These are phyloP conservation scores for Trichosporon sp. DNA, from an alignment of 1,284 basidiomycete species.

Conservation along the genomic window DNA sequence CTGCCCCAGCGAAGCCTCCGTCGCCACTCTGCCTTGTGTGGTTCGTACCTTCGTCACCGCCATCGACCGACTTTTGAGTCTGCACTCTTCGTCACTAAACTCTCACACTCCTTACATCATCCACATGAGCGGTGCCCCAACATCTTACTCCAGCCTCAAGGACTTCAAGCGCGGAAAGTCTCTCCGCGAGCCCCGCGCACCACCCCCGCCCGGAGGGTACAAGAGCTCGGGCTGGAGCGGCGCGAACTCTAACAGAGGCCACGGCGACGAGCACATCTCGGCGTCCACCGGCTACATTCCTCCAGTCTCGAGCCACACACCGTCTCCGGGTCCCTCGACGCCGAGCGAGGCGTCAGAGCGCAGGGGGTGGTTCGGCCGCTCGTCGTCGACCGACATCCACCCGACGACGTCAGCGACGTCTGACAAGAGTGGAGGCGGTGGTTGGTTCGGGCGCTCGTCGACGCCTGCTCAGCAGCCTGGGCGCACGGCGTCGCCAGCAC, in stretches of 20 bases:
- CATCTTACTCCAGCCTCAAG: slow-evolving; percentile 27
- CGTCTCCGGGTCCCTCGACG: neutral
- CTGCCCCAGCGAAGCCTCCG: slow-evolving; percentile 2
- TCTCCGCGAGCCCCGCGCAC: slow-evolving; percentile 1
- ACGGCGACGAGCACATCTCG: neutral
- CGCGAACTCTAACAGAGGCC: slow-evolving; percentile 8
- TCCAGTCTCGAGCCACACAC: slow-evolving; percentile 8
- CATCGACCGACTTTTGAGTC: neutral
- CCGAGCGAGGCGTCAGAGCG: neutral
- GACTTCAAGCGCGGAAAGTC: slow-evolving; percentile 25
- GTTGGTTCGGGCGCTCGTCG: slow-evolving; percentile 12
- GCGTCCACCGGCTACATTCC: neutral
- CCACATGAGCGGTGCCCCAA: slow-evolving; percentile 20
- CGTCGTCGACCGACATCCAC: slow-evolving; percentile 1
- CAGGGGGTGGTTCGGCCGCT: slow-evolving; percentile 8
- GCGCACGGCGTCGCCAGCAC: neutral
- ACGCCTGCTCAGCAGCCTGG: slow-evolving; percentile 10
- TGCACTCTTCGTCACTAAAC: neutral
- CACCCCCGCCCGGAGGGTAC: slow-evolving; percentile 11
- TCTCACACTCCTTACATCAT: neutral
- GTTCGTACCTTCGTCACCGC: neutral
- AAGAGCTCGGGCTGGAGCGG: slow-evolving; percentile 12
- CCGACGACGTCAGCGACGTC: neutral
- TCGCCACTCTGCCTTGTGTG: slow-evolving; percentile 14
- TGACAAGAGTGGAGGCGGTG: neutral